Conservation (phyloP, 208 protist genomes). For the Phytomonas sp. region DNA sequence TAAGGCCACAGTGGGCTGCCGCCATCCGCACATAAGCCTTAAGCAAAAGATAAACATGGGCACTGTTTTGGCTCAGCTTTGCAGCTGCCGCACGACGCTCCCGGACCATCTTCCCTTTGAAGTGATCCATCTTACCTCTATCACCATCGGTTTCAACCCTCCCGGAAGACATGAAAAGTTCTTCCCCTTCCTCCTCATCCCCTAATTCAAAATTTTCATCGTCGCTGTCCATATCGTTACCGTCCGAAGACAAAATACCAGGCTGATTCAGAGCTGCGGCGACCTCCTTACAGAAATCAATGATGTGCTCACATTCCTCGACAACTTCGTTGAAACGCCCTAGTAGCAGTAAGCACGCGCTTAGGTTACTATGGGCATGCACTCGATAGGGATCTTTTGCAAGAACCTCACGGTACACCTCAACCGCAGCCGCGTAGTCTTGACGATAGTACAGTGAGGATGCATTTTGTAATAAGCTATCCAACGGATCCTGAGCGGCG, state of each 20-base stretch:
- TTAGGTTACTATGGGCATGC: slow-evolving; percentile 66
- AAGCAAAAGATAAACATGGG: slow-evolving; percentile 85
- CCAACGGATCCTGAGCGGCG: slow-evolving; percentile 17
- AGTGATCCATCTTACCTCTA: not conserved
- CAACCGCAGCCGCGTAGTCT: slow-evolving; percentile 46
- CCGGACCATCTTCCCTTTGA: not conserved
- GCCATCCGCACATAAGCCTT: slow-evolving; percentile 87
- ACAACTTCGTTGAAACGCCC: slow-evolving; percentile 57
- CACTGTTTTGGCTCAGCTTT: slow-evolving; percentile 54
- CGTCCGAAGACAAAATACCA: slow-evolving; percentile 34
- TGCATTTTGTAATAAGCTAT: slow-evolving; percentile 47
- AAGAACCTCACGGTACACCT: slow-evolving; percentile 51
- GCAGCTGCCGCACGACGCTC: slow-evolving; percentile 48
- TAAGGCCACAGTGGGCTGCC: slow-evolving; percentile 72
- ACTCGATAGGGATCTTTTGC: slow-evolving; percentile 40
- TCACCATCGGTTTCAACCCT: not conserved
- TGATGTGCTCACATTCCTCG: slow-evolving; percentile 55
- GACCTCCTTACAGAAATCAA: slow-evolving; percentile 73
- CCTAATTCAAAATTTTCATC: slow-evolving; percentile 20
- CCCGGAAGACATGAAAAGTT: not conserved
- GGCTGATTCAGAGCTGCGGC: slow-evolving; percentile 70
- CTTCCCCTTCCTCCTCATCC: slow-evolving; percentile 4
- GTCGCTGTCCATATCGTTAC: slow-evolving; percentile 74
- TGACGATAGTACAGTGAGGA: slow-evolving; percentile 57
- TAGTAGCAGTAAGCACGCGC: slow-evolving; percentile 57